A percentile compares a stretch with the other conserved stretches of the same genome.
Evolutionary conservation across 2,329 filamentous ascomycete genomes (phyloP).

Genomic region (Penicillium concentricum): DNA sequence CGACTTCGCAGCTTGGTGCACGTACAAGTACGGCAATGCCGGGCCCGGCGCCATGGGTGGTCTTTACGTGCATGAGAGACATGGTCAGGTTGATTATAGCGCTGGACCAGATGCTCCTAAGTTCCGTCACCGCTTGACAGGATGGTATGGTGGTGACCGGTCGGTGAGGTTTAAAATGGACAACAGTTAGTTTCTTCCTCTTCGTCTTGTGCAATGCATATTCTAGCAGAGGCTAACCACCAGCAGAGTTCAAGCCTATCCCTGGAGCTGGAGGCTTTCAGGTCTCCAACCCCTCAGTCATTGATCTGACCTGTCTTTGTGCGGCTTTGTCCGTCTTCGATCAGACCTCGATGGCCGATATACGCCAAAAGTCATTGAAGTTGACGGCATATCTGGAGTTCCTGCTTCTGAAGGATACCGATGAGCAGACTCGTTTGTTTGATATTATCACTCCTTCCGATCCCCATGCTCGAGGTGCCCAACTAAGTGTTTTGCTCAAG

Average conservation of each 20-base stretch:
- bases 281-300: conserved; percentile 73
- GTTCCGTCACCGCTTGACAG: conserved; percentile 67
- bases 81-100: conserved; percentile 52
- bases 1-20: conserved; percentile 89
- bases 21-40: conserved; percentile 88
- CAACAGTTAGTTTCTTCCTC: conserved; percentile 47
- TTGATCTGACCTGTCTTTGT: conserved; percentile 71
- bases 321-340: conserved; percentile 72
- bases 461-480: conserved; percentile 67
- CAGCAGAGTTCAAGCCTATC: conserved; percentile 66
- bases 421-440: conserved; percentile 47
- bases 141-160: conserved; percentile 84
- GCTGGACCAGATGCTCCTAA: conserved; percentile 43
- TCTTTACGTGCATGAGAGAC: conserved; percentile 72
- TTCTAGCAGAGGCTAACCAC: conserved; percentile 1
- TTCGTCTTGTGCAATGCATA: neutral
- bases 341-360: conserved; percentile 63
- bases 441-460: conserved; percentile 67
- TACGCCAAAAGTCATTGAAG: conserved; percentile 68
- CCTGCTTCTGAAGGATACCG: conserved; percentile 51
- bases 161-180: conserved; percentile 76
- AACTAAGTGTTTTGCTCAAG: conserved; percentile 71
- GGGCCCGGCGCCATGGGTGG: conserved; percentile 79
- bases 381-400: conserved; percentile 75
- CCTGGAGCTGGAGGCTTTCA: conserved; percentile 77